Base-by-base conservation (phyloP, 768 basidiomycete species). In the Tylopilus vinaceipallidus region DNA sequence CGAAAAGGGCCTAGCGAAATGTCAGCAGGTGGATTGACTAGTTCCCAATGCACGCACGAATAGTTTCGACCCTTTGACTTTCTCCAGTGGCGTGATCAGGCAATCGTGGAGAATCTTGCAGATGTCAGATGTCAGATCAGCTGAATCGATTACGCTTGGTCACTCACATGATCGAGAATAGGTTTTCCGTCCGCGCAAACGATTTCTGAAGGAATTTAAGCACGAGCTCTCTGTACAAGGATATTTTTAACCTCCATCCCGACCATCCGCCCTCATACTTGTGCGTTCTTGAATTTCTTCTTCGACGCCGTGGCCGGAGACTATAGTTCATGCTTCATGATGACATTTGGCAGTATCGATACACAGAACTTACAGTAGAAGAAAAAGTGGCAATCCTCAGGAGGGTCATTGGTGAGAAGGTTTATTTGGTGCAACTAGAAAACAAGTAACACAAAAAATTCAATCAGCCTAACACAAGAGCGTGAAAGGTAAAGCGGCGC, bases 291-390 rank as follows among this genome's bases (percentile, higher is more conserved):
- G 12, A 33, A 43, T 38, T 1, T 52, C 49, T 26, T 52, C 50
- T 34, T 65, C 54, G 5, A 57, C 1, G 0, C 53, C 62, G 6
- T 67, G 64, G 0, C 64, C 64, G 5, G 40, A 41, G 26, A 27
- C 40, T 41, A 22, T 16, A 26, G 10, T 19, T 10, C 3, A 26
- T 6, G n/a, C 27, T 6, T 41, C 40, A 39, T 16, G 9, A 4
- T 17, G 24, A 11, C 17, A 27, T 17, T 11, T 26, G n/a, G n/a
- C 4, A 5, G n/a, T 13, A 5, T n/a, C 5, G 29, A 24, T 3
- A 1, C 12, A 13, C 22, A 16, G 1, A 11, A 23, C 75, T 32
- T 53, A 82, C 82, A 84, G 35, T 81, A 80, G 55, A 84, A 80
- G 45, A 81, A 73, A 53, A 79, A 77, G 3, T 65, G 72, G 45